Base-by-base conservation (phyloP, 768 basidiomycete genomes). In the Chalciporus chontae region DNA sequence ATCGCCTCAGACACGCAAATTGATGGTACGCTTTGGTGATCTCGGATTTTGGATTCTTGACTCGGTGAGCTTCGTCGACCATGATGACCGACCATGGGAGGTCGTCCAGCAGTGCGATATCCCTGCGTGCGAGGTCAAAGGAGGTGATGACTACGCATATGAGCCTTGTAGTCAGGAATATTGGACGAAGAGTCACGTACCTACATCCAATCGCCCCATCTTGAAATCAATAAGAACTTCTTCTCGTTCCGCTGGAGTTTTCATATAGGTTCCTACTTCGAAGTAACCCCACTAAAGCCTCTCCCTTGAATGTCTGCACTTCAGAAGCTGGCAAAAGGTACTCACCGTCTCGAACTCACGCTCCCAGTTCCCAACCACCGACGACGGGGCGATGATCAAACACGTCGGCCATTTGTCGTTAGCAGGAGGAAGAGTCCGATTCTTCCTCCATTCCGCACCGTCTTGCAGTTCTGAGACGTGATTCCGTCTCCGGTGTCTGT, bases 21-120 rank as follows among this genome's bases (percentile, higher is more conserved):
- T 75, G 79, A 57, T 86, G 81, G 50, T 85, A 83, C 0, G 91
- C 86, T n/a, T 63, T 40, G 0, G 87, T 83, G 4, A 83, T 79
- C 53, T 81, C 78, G 0, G 88, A 79, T 2, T 69, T 63, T 3
- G 83, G 78, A 54, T 93, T 94, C 70, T 97, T 97, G 60, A 95
- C 77, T 3, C 81, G 78, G 65, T 98, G 95, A 0, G 84, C 94
- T 67, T 98, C 95, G 58, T 98, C 95, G 5, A 93, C 83, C 40
- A 88, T 76, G 48, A 92, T 72, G 48, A 81, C 81, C 3, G 81
- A 85, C 83, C 80, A 87, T 8, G 83, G 74, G 40, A 91, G 73
- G 40, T 77, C 75, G 47, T 87, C 80, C 6, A 97, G 71, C 8
- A 80, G 54, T 13, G 79, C 80, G 45, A 94, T 89, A 37, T 89